A percentile compares a stretch with the other conserved stretches of the same genome.
Evolutionary conservation across 257 asterid genomes (phyloP).

Genomic region (Henckelia pumila): DNA sequence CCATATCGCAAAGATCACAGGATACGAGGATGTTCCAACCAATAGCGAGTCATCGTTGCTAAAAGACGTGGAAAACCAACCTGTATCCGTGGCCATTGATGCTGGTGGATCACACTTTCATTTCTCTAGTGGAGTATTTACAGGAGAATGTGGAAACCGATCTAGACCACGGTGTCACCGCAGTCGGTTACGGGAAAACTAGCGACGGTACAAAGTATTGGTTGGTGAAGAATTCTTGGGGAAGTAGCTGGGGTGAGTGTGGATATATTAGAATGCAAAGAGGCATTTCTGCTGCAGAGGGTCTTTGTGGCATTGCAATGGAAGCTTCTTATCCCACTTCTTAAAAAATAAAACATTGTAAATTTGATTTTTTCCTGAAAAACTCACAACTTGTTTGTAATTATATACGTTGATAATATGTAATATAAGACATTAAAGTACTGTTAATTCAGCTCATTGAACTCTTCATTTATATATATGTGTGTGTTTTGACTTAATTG

Average conservation of each 20-base stretch:
- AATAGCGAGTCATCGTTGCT: conserved; percentile 29
- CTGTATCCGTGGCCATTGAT: conserved; percentile 36
- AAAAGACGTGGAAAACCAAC: conserved; percentile 33
- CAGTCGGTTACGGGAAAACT: conserved; percentile 33
- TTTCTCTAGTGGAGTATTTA: conserved; percentile 34
- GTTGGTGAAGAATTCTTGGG: conserved; percentile 46
- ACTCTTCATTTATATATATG: too few species aligned
- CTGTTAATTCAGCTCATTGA: too few species aligned
- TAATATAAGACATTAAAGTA: too few species aligned
- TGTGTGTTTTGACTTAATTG: too few species aligned
- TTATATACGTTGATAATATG: too few species aligned
- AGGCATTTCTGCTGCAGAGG: conserved; percentile 18
- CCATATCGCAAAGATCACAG: conserved; percentile 10
- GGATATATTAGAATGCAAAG: too few species aligned
- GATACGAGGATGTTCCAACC: conserved; percentile 17
- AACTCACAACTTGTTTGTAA: neutral
- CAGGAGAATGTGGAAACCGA: conserved; percentile 41
- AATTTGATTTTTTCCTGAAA: too few species aligned
- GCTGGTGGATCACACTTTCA: conserved; percentile 32
- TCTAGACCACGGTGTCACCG: conserved; percentile 42
- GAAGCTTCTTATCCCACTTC: neutral
- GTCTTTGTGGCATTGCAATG: neutral
- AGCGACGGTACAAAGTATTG: conserved; percentile 35
- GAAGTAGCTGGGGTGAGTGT: neutral
- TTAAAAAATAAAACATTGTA: neutral